Conservation (phyloP, 176 grass and related monocot genomes). For the Microstegium vimineum region DNA sequence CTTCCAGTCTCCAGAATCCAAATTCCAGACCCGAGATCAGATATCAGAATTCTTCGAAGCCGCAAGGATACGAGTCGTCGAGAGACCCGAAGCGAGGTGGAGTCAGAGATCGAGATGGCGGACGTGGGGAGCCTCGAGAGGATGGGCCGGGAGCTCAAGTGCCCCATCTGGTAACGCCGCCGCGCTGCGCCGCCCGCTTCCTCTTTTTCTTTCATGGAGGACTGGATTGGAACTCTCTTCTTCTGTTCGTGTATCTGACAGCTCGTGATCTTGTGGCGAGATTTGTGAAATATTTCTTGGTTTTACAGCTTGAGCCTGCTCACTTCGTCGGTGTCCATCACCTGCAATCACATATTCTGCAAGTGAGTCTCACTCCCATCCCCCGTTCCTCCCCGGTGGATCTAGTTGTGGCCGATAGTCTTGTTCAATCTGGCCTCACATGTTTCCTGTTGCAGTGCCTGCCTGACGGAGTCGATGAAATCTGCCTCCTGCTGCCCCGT, state of each 20-base stretch:
- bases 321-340: conserved; percentile 50
- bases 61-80: neutral
- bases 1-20: neutral
- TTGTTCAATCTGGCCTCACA: neutral
- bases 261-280: neutral
- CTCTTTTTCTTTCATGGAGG: neutral
- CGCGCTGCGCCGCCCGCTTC: neutral
- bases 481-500: conserved; percentile 59
- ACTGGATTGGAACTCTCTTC: neutral
- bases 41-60: neutral
- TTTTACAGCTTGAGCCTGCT: conserved; percentile 71
- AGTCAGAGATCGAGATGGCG: conserved; percentile 49
- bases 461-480: conserved; percentile 82
- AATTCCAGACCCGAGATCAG: neutral
- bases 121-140: conserved; percentile 69
- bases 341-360: conserved; percentile 92
- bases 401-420: neutral
- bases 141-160: conserved; percentile 86
- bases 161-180: conserved; percentile 76
- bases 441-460: conserved; percentile 28
- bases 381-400: neutral
- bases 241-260: neutral
- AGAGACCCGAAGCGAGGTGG: conserved; percentile 14
- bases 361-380: conserved; percentile 54
- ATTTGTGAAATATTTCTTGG: neutral